These are phyloP conservation scores for Rhodotorula sp. DNA, from an alignment of 1,284 basidiomycete species.

Conservation along the genomic window DNA sequence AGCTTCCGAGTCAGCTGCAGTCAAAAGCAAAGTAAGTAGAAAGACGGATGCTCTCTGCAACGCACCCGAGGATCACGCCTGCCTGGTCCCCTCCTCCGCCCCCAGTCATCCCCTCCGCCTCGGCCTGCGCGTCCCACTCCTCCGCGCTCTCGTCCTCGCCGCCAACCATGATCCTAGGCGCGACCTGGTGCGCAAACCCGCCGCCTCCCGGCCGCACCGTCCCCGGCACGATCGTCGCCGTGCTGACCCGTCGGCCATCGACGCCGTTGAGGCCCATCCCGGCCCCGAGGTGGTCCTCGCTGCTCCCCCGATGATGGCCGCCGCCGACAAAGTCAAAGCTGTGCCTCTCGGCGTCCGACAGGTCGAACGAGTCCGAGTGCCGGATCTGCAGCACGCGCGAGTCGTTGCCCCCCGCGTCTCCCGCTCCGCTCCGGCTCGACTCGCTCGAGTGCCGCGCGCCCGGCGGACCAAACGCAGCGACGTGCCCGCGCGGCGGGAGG, in stretches of 20 bases:
- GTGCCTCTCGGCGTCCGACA: background rate
- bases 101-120: background rate
- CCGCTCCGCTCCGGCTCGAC: background rate
- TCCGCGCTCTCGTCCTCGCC: conserved; percentile 9
- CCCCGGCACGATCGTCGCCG: background rate
- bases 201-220: background rate
- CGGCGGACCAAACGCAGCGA: background rate
- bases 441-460: background rate
- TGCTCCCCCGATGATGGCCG: background rate
- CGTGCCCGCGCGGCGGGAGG: background rate
- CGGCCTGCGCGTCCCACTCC: conserved; percentile 15
- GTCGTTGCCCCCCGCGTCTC: background rate
- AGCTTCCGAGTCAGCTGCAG: background rate
- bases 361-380: conserved; percentile 36
- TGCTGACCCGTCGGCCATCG: background rate
- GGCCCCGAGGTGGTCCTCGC: background rate
- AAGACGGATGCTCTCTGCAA: background rate
- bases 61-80: conserved; percentile 70
- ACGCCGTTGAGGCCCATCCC: background rate
- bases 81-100: conserved; percentile 69
- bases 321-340: background rate
- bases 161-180: conserved; percentile 22
- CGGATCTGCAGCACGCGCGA: conserved; percentile 28
- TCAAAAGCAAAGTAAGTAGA: background rate
- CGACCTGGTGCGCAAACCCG: background rate